phyloP scores from a whole-genome alignment of 1,284 basidiomycete genomes.

The Rugosomyces carneus region DNA sequence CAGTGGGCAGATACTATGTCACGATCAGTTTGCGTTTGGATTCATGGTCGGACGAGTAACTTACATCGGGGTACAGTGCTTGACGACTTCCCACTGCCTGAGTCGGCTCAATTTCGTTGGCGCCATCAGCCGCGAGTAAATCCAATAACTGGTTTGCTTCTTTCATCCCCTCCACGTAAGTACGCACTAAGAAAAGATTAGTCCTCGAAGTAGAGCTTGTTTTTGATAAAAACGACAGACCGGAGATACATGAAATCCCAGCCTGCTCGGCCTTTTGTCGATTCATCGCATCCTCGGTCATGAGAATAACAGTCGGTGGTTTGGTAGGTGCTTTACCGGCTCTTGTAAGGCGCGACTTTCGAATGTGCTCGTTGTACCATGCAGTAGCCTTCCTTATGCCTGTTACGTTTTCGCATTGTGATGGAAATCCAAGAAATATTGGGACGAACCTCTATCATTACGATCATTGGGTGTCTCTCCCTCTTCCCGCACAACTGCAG shows the following conservation, averaged over 20 bases:
- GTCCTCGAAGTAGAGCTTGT: background rate
- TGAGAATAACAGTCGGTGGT: constrained; percentile 65
- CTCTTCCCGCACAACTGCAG: constrained; percentile 66
- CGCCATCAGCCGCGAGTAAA: constrained; percentile 65
- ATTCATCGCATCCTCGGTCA: constrained; percentile 90
- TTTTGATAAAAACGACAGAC: constrained; percentile 31
- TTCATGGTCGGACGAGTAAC: constrained; percentile 1
- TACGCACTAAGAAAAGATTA: constrained; percentile 44
- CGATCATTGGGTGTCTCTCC: constrained; percentile 85
- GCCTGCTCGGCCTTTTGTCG: constrained; percentile 69
- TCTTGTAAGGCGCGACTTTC: constrained; percentile 43
- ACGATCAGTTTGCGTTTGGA: constrained; percentile 1
- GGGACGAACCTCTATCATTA: constrained; percentile 76
- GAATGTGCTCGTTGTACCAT: constrained; percentile 81
- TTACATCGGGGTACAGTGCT: constrained; percentile 74
- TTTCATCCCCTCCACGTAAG: constrained; percentile 74
- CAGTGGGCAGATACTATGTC: constrained; percentile 72
- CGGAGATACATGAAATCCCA: constrained; percentile 61
- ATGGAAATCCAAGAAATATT: background rate
- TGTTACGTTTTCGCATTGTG: constrained; percentile 22
- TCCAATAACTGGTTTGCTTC: constrained; percentile 69
- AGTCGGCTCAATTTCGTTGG: constrained; percentile 57
- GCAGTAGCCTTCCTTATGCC: constrained; percentile 80
- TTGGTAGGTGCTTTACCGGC: constrained; percentile 39
- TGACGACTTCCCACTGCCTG: constrained; percentile 46